These are phyloP conservation scores for Bacidia gigantensis DNA, from an alignment of 495 filamentous ascomycete species.

Conservation along the genomic window DNA sequence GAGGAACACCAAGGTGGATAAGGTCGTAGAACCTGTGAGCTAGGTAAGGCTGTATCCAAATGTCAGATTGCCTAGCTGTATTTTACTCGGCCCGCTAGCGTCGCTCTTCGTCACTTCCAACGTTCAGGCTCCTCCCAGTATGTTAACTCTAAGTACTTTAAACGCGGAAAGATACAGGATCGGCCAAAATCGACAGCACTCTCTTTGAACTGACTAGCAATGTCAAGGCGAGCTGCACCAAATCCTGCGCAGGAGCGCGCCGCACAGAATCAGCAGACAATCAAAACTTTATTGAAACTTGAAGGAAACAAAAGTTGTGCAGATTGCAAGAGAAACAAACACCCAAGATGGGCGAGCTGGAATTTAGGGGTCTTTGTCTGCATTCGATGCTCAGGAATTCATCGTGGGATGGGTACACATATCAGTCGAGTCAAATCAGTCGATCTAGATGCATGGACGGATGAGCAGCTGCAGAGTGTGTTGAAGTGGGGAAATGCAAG, in stretches of 20 bases:
- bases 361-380: slow-evolving; percentile 92
- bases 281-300: slow-evolving; percentile 85
- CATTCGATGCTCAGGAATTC: slow-evolving; percentile 95
- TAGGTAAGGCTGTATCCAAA: too few relatives aligned
- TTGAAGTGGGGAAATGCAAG: slow-evolving; percentile 86
- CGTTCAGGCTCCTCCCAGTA: too few relatives aligned
- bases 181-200: too few relatives aligned
- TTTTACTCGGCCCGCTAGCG: too few relatives aligned
- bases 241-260: slow-evolving; percentile 70
- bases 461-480: slow-evolving; percentile 89
- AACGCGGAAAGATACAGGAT: too few relatives aligned
- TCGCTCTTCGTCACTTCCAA: too few relatives aligned
- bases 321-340: slow-evolving; percentile 97
- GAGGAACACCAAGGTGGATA: background rate
- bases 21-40: too few relatives aligned
- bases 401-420: slow-evolving; percentile 96
- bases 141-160: too few relatives aligned
- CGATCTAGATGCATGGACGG: slow-evolving; percentile 94
- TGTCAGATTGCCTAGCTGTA: too few relatives aligned
- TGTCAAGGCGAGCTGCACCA: slow-evolving; percentile 73
- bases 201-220: slow-evolving; percentile 22
- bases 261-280: slow-evolving; percentile 76
- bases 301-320: slow-evolving; percentile 92
- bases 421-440: slow-evolving; percentile 97
- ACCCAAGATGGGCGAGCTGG: slow-evolving; percentile 98